Evolutionary conservation across 2,329 filamentous ascomycete genomes (phyloP).

Genomic region (Trichoderma sp.): DNA sequence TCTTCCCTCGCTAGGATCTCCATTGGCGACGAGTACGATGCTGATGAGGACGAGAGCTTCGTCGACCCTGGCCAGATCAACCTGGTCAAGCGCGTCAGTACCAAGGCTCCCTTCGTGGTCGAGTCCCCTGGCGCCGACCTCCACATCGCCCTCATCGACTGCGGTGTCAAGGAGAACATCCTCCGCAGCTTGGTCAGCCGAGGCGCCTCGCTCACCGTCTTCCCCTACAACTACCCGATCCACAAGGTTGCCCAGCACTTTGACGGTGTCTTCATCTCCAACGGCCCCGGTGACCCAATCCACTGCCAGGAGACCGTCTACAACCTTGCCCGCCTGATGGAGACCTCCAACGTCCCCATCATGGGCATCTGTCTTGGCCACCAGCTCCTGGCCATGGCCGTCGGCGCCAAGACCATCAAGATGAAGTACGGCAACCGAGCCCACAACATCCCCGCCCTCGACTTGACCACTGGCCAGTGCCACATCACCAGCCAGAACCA

Average conservation of each 20-base stretch:
- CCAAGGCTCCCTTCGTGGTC: conserved; percentile 96
- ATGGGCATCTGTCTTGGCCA: conserved; percentile 98
- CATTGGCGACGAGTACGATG: conserved; percentile 96
- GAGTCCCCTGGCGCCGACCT: conserved; percentile 78
- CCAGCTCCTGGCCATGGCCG: conserved; percentile 87
- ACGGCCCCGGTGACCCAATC: conserved; percentile 95
- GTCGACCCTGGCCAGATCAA: conserved; percentile 96
- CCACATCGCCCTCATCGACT: conserved; percentile 94
- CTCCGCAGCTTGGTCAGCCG: conserved; percentile 89
- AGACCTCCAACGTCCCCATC: conserved; percentile 84
- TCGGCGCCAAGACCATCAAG: conserved; percentile 89
- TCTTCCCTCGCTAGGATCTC: conserved; percentile 94
- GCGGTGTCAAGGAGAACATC: conserved; percentile 99
- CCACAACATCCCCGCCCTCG: conserved; percentile 95
- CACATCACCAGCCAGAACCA: conserved; percentile 99
- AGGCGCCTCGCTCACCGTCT: conserved; percentile 87
- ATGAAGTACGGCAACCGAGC: conserved; percentile 99
- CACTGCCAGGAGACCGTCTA: conserved; percentile 94
- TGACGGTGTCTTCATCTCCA: conserved; percentile 98
- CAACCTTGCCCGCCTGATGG: conserved; percentile 87
- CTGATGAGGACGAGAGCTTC: conserved; percentile 95
- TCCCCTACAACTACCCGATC: conserved; percentile 96
- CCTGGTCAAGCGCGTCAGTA: conserved; percentile 92
- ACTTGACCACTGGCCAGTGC: conserved; percentile 93
- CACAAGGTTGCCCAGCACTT: conserved; percentile 98